A percentile compares a stretch with the other conserved stretches of the same genome.
phyloP scores from a whole-genome alignment of 108 stramenopile species.

The Cyclotella choctawhatcheeana region DNA sequence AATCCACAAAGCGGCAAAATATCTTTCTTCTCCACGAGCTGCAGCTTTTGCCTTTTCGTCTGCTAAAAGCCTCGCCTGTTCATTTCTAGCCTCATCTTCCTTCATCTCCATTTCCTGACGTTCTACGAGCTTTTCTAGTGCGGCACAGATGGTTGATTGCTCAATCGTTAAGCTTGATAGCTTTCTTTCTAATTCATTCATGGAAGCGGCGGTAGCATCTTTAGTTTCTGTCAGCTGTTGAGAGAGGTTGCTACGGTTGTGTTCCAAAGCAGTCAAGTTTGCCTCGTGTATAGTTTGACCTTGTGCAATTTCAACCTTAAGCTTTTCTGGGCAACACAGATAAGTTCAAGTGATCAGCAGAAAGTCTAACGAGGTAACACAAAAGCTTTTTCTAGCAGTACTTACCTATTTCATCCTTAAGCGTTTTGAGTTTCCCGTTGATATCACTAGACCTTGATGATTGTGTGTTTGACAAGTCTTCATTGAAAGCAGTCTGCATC shows the following conservation, averaged over 20 bases:
- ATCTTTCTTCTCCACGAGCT: conserved; percentile 10
- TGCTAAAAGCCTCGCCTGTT: not conserved
- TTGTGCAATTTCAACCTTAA: not conserved
- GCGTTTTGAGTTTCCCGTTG: not conserved
- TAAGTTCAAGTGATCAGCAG: too few species aligned
- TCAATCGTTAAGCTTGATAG: conserved; percentile 15
- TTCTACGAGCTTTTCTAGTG: conserved; percentile 11
- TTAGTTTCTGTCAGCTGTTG: conserved; percentile 2
- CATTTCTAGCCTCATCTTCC: not conserved
- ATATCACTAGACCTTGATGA: not conserved
- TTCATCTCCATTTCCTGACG: conserved; percentile 12
- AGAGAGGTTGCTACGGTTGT: not conserved
- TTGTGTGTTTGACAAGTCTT: not conserved
- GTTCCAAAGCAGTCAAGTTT: conserved; percentile 6
- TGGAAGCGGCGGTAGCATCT: not conserved
- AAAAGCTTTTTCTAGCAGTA: not conserved
- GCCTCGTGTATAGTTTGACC: conserved; percentile 10
- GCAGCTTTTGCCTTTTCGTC: conserved; percentile 3
- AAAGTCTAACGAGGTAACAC: not conserved
- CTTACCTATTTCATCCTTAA: conserved; percentile 26
- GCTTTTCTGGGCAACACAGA: conserved; percentile 3
- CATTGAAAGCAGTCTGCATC: not conserved
- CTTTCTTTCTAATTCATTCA: conserved; percentile 1
- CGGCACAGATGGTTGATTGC: not conserved
- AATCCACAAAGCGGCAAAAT: conserved; percentile 40